A percentile compares a stretch with the other conserved stretches of the same genome.
phyloP scores from a whole-genome alignment of 352 stramenopile species.

The Pythium rhizo-oryzae region DNA sequence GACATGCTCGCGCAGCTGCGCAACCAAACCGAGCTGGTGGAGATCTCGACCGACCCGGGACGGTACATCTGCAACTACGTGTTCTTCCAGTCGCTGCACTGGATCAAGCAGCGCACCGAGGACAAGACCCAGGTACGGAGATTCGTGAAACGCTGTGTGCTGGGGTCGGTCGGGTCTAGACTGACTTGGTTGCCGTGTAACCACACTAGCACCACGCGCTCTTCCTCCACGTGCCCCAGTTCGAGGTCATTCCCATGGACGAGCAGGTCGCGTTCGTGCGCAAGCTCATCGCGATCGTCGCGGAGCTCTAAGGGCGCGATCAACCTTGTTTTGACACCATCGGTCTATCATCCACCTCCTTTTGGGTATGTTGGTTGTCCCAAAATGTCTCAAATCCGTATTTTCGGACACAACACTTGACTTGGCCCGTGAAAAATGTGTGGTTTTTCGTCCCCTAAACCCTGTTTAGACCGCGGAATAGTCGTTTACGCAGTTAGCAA shows the following conservation, averaged over 20 bases:
- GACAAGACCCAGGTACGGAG: constrained; percentile 37
- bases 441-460: neutral
- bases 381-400: neutral
- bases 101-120: constrained; percentile 42
- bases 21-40: constrained; percentile 34
- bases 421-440: no score
- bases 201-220: constrained; percentile 53
- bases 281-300: constrained; percentile 56
- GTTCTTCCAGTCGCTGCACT: constrained; percentile 80
- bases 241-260: constrained; percentile 53
- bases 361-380: neutral
- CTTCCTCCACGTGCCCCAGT: constrained; percentile 81
- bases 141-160: neutral
- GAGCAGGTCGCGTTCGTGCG: constrained; percentile 67
- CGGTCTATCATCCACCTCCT: neutral
- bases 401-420: no score
- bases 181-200: neutral
- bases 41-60: constrained; percentile 72
- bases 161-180: neutral
- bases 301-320: constrained; percentile 30
- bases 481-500: neutral
- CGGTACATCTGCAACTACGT: constrained; percentile 90
- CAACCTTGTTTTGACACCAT: constrained; percentile 12
- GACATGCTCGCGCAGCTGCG: constrained; percentile 51
- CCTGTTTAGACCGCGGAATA: neutral